Percentiles rank a stretch among this genome's conserved stretches.
phyloP scores from a whole-genome alignment of 2,329 filamentous ascomycete species.

The Ophiostoma ulmi region DNA sequence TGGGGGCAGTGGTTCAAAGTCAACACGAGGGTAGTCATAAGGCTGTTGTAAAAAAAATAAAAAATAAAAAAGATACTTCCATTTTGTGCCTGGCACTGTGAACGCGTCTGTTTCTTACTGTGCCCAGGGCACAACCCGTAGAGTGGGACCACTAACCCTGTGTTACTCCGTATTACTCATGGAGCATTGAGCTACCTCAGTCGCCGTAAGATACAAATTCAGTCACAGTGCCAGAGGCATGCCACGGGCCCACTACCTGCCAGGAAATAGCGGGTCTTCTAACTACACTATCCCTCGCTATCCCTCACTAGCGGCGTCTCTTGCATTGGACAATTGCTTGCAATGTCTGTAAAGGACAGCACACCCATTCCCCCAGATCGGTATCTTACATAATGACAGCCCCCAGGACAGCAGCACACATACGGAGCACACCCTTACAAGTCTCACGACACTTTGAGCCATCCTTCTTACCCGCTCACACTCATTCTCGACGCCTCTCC shows the following conservation, averaged over 20 bases:
- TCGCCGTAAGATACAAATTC: background rate
- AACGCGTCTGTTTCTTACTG: background rate
- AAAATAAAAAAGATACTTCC: background rate
- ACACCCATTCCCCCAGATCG: constrained; percentile 1
- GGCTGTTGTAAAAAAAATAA: background rate
- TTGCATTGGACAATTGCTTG: constrained; percentile 19
- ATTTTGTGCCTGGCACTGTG: background rate
- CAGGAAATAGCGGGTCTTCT: constrained; percentile 6
- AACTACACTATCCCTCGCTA: background rate
- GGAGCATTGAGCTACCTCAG: background rate
- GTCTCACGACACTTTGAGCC: constrained; percentile 4
- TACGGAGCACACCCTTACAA: background rate
- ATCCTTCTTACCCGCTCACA: background rate
- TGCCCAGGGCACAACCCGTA: background rate
- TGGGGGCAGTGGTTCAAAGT: background rate
- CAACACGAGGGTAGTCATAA: background rate
- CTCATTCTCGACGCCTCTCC: background rate
- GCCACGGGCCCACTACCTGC: background rate
- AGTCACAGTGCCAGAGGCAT: constrained; percentile 2
- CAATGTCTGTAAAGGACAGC: constrained; percentile 16
- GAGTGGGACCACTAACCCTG: background rate
- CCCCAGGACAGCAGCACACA: background rate
- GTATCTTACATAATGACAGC: background rate
- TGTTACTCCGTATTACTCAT: background rate
- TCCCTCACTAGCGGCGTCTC: background rate